A percentile compares a stretch with the other conserved stretches of the same genome.
Conservation (phyloP, 129 eudicot species). For the Smallanthus sonchifolius region DNA sequence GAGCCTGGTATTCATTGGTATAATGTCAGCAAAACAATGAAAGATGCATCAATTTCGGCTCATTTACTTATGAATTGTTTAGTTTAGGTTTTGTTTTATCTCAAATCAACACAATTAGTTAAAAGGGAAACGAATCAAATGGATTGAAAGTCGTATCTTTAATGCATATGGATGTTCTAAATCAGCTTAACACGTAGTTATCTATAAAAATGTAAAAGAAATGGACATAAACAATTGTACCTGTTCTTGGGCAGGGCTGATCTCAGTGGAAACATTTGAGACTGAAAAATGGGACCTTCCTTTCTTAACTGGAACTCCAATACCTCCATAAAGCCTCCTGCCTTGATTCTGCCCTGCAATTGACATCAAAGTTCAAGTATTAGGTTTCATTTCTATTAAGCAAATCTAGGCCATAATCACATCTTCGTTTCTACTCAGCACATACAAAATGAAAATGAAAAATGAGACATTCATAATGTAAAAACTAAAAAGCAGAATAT, state of each 20-base stretch:
- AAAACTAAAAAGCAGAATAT: background rate
- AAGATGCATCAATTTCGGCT: background rate
- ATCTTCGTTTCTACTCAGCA: background rate
- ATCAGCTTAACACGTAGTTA: background rate
- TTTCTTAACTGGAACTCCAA: slow-evolving; percentile 50
- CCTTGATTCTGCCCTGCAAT: slow-evolving; percentile 39
- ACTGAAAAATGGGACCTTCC: slow-evolving; percentile 56
- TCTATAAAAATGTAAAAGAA: background rate
- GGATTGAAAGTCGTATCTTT: background rate
- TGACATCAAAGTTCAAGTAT: background rate
- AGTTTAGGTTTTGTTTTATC: background rate
- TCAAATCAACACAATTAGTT: background rate
- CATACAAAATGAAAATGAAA: background rate
- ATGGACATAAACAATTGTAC: slow-evolving; percentile 27
- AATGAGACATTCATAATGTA: background rate
- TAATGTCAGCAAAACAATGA: slow-evolving; percentile 9
- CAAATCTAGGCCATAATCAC: background rate
- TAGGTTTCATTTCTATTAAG: slow-evolving; percentile 6
- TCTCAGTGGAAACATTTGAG: slow-evolving; percentile 84
- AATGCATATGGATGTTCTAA: background rate
- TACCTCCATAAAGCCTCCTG: slow-evolving; percentile 60
- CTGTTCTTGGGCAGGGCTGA: slow-evolving; percentile 73
- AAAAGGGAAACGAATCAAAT: background rate
- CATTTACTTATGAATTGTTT: background rate
- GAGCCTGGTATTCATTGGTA: slow-evolving; percentile 42